A percentile compares a stretch with the other conserved stretches of the same genome.
phyloP scores from a whole-genome alignment of 257 asterid genomes.

The Solanum dulcamara region DNA sequence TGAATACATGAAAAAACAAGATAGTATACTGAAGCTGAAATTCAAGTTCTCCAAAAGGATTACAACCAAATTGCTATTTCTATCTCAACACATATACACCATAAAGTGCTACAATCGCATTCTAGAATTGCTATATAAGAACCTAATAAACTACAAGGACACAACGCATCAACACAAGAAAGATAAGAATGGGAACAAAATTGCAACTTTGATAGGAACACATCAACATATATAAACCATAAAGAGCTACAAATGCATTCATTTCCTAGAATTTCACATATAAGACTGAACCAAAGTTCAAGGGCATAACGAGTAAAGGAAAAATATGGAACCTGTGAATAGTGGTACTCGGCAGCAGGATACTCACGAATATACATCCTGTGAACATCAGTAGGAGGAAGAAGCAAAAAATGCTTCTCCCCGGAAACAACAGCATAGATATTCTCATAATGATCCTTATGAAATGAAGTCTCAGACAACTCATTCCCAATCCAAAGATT shows the following conservation, averaged over 20 bases:
- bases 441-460: constrained; percentile 90
- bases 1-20: background rate
- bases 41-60: background rate
- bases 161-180: background rate
- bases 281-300: background rate
- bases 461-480: constrained; percentile 66
- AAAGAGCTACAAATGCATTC: background rate
- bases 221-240: background rate
- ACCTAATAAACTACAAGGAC: background rate
- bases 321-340: constrained; percentile 35
- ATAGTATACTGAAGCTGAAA: background rate
- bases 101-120: background rate
- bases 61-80: background rate
- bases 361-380: constrained; percentile 70
- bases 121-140: background rate
- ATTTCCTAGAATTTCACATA: background rate
- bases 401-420: constrained; percentile 65
- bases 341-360: constrained; percentile 54
- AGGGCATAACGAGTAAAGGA: background rate
- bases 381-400: constrained; percentile 88
- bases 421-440: constrained; percentile 70
- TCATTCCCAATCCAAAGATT: constrained; percentile 79
- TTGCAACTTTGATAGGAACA: background rate
- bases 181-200: background rate
- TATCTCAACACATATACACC: background rate